Evolutionary conservation across 2,329 filamentous ascomycete genomes (phyloP), one percentile per base, ranked within the genome.

Genomic region (Sporothrix mexicana): DNA sequence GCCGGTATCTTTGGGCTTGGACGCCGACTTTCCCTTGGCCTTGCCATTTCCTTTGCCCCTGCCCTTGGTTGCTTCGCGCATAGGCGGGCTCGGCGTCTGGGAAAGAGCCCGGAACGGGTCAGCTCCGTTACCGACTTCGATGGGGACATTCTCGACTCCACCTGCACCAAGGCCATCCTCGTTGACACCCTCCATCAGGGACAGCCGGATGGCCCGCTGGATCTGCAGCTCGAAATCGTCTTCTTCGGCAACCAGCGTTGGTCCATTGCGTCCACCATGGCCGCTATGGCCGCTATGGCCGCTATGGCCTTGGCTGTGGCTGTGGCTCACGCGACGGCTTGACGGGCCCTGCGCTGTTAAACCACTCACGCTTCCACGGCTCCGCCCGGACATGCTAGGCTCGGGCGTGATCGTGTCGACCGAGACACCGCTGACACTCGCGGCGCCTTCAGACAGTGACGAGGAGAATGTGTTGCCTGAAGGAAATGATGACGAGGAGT

Each of bases 201-300:
- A 90, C 10, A 91, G 81, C 0, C 88, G 86, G 53, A 91, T 88
- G 0, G 89, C 90, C 70, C 88, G 85, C 79, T 91, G 88, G 10
- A 91, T 85, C 77, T 89, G 87, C 69, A 85, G 84, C 77, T 91
- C 89, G 74, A 88, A 89, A 30, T 89, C 86, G 45, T 85, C 82
- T 20, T 81, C 81, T 61, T 87, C 85, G 3, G 81, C 80, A 13
- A 80, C 71, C 7, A 41, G 1, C 10, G 77, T 17, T 45, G 55
- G 53, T 4, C 66, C 61, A 15, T 62, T 66, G 30, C 68, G 62
- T 36, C 59, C 47, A 61, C 69, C 49, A 25, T 61, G 68, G 53
- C 68, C 47, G 30, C n/a, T n/a, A n/a, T n/a, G n/a, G n/a, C n/a
- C n/a, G 30, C 30, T 36, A 7, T 36, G 30, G 30, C 30, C n/a